Evolutionary conservation across 352 stramenopile species (phyloP).

Genomic region (Pythium brachiatum): DNA sequence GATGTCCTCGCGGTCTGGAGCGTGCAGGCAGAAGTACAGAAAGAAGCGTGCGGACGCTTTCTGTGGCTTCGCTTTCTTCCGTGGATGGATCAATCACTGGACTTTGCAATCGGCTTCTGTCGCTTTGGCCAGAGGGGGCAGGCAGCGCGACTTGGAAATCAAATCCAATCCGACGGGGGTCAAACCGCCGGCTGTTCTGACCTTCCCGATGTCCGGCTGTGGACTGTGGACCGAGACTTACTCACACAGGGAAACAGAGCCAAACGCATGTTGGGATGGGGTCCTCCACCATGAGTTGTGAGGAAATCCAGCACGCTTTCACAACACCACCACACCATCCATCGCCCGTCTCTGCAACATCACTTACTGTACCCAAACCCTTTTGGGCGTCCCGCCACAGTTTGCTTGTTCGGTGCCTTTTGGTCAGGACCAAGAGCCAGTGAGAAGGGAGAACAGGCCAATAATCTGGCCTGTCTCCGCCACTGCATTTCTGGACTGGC

Average conservation of each 20-base stretch:
- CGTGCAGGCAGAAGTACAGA: conserved; percentile 15
- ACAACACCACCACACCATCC: not conserved
- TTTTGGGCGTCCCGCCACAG: not conserved
- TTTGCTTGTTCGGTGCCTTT: not conserved
- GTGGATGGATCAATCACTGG: conserved; percentile 4
- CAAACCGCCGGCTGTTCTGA: not conserved
- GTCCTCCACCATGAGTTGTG: not conserved
- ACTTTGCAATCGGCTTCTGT: conserved; percentile 3
- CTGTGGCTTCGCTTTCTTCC: conserved; percentile 5
- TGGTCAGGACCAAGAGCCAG: not conserved
- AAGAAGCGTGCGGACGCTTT: conserved; percentile 27
- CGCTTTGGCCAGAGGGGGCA: not conserved
- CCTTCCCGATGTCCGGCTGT: conserved; percentile 1
- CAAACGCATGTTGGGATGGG: not conserved
- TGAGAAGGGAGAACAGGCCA: not conserved
- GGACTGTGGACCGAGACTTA: too few species aligned
- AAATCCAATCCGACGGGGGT: too few species aligned
- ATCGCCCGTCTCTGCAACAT: not conserved
- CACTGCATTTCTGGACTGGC: conserved; percentile 1
- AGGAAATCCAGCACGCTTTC: not conserved
- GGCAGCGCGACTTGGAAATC: too few species aligned
- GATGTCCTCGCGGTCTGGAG: conserved; percentile 9
- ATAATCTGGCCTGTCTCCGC: not conserved
- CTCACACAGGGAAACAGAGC: not conserved
- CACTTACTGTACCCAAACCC: not conserved